Conservation (phyloP, 2,329 filamentous ascomycete genomes). For the Scedosporium minutisporum region DNA sequence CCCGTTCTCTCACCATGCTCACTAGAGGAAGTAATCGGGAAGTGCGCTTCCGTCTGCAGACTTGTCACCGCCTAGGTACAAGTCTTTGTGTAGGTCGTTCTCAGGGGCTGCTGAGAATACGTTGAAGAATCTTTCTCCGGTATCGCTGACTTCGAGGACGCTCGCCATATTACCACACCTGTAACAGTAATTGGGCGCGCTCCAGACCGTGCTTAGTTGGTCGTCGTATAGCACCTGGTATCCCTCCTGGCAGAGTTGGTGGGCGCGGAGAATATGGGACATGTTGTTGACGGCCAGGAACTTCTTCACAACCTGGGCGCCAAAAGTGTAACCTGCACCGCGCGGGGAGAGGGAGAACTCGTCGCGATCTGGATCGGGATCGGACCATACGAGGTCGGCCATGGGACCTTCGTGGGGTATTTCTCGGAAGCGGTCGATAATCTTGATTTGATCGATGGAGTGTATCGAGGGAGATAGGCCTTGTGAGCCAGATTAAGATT, state of each 20-base stretch:
- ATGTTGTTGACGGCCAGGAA: constrained; percentile 96
- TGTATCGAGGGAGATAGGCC: constrained; percentile 81
- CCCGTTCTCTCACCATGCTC: background rate
- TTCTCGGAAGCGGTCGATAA: constrained; percentile 96
- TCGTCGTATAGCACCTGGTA: constrained; percentile 97
- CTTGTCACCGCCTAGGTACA: constrained; percentile 68
- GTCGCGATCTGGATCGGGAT: constrained; percentile 93
- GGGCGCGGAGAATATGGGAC: constrained; percentile 95
- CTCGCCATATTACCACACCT: constrained; percentile 95
- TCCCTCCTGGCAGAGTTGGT: constrained; percentile 96
- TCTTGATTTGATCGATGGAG: constrained; percentile 98
- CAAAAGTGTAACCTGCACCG: constrained; percentile 94
- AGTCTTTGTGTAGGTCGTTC: constrained; percentile 83
- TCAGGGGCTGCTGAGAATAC: constrained; percentile 96
- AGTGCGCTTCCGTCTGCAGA: constrained; percentile 51
- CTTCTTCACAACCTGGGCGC: constrained; percentile 95
- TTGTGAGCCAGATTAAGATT: constrained; percentile 17
- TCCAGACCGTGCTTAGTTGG: constrained; percentile 92
- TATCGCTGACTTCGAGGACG: constrained; percentile 90
- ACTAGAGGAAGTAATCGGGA: constrained; percentile 62
- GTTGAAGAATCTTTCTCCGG: constrained; percentile 90
- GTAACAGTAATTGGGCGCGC: constrained; percentile 92
- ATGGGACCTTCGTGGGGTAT: constrained; percentile 98
- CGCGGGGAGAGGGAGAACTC: constrained; percentile 92
- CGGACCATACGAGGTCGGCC: constrained; percentile 98